Conservation (phyloP, 2,329 filamentous ascomycete genomes). For the Aspergillus aculeatus region DNA sequence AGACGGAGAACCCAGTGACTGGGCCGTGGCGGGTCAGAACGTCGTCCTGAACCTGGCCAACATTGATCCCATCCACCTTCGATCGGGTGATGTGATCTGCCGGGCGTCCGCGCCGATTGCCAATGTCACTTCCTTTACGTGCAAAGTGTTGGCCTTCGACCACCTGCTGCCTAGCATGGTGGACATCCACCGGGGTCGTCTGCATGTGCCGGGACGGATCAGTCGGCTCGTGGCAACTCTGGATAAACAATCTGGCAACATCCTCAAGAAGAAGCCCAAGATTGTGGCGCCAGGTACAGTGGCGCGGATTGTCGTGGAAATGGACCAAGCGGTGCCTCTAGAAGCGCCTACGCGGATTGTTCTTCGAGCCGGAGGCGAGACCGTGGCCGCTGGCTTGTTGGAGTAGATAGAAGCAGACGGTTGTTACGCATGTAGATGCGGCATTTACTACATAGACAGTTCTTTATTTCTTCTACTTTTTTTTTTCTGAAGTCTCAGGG, state of each 20-base stretch:
- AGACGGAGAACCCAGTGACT: constrained; percentile 71
- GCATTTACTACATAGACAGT: neutral
- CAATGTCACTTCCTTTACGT: constrained; percentile 71
- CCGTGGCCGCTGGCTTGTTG: constrained; percentile 81
- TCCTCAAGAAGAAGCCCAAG: constrained; percentile 78
- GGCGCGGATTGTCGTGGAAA: constrained; percentile 72
- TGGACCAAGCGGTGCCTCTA: constrained; percentile 72
- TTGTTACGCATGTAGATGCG: neutral
- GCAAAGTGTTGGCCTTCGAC: constrained; percentile 86
- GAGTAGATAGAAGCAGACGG: constrained; percentile 47
- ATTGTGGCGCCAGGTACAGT: constrained; percentile 77
- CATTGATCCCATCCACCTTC: constrained; percentile 80
- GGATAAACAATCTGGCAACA: constrained; percentile 74
- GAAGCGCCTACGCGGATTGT: constrained; percentile 80
- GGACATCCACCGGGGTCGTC: constrained; percentile 80
- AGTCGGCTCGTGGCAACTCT: constrained; percentile 68
- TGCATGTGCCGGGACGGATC: constrained; percentile 77
- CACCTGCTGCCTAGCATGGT: constrained; percentile 84
- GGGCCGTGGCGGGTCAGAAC: constrained; percentile 91
- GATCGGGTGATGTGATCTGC: constrained; percentile 84
- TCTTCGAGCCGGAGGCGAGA: constrained; percentile 74
- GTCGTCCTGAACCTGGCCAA: constrained; percentile 78
- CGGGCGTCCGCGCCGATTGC: constrained; percentile 64
- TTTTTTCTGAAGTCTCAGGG: neutral
- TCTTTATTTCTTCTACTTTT: neutral